Evolutionary conservation across 2,329 filamentous ascomycete species (phyloP), one percentile per base, ranked within the genome.

Genomic region (Aspergillus candidus): DNA sequence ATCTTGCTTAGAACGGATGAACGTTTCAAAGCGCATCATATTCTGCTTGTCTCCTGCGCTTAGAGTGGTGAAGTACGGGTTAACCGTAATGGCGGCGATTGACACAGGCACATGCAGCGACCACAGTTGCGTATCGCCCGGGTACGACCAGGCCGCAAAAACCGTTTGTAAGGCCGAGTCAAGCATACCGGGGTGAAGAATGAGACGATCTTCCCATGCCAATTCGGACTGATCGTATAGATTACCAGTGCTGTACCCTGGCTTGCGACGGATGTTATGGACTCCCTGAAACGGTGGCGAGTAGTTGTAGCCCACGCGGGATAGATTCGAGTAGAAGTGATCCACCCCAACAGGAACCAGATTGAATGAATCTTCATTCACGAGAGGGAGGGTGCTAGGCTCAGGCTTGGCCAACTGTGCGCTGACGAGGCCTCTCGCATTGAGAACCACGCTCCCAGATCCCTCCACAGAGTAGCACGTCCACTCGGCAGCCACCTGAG

Each of bases 291-390:
- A 61, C 6, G 49, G 44, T 4, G 30, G 40, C 8, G 35, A 38
- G 40, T 59, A 60, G 33, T 49, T 38, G 39, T 55, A 58, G 11
- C 54, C 55, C 4, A 59, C 10, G 11, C 43, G 39, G 22, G 38
- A 29, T 10, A 59, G 44, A 14, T 47, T 30, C 5, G 41, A 14
- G 35, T 59, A 58, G 40, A 59, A 58, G 5, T 32, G 40, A 6
- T 53, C 49, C 4, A n/a, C 12, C 22, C 35, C 43, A n/a, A 46
- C 36, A 11, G 22, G 11, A 3, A 42, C 40, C 2, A 49, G 18
- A 31, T 43, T 38, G 39, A 31, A 40, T n/a, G 18, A 10, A n/a
- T 46, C 37, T 6, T 18, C 2, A 4, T 29, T 4, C 13, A 29
- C 10, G 14, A 7, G 14, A 6, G 43, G 22, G 6, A 46, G 32